Percentiles rank a stretch among this genome's conserved stretches.
phyloP scores from a whole-genome alignment of 495 filamentous ascomycete genomes.

The Hyaloscypha finlandica region DNA sequence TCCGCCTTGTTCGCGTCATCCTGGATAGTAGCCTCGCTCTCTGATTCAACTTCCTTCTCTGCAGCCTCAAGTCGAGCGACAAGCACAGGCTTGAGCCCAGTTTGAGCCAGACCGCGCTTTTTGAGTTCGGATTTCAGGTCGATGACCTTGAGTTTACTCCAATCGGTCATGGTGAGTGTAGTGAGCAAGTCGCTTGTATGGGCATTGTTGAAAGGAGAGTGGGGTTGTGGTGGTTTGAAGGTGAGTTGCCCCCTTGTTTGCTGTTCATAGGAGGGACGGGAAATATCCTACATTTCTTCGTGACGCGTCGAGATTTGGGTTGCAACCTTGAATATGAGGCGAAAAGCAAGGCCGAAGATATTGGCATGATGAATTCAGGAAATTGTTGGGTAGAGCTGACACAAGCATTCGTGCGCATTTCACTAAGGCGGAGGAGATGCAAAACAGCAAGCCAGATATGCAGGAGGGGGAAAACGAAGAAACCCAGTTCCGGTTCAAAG shows the following conservation, averaged over 20 bases:
- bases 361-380: not conserved
- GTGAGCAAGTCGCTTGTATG: slow-evolving; percentile 13
- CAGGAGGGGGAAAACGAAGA: no score
- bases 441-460: no score
- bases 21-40: slow-evolving; percentile 28
- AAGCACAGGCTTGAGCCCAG: slow-evolving; percentile 59
- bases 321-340: not conserved
- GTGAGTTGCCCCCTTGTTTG: not conserved
- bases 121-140: slow-evolving; percentile 62
- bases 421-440: no score
- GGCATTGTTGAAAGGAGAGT: slow-evolving; percentile 18
- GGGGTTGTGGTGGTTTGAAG: slow-evolving; percentile 1
- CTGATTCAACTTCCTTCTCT: slow-evolving; percentile 28
- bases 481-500: no score
- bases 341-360: not conserved
- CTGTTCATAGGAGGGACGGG: not conserved
- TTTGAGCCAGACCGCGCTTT: slow-evolving; percentile 51
- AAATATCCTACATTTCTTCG: slow-evolving; percentile 1
- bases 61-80: slow-evolving; percentile 49
- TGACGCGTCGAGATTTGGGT: not conserved
- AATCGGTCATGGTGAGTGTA: slow-evolving; percentile 48
- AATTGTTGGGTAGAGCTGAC: no score
- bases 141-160: slow-evolving; percentile 57
- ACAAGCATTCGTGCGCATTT: no score
- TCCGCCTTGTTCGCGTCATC: slow-evolving; percentile 24